phyloP scores from a whole-genome alignment of 345 rosid genomes.

The Eucalyptus coolabah region DNA sequence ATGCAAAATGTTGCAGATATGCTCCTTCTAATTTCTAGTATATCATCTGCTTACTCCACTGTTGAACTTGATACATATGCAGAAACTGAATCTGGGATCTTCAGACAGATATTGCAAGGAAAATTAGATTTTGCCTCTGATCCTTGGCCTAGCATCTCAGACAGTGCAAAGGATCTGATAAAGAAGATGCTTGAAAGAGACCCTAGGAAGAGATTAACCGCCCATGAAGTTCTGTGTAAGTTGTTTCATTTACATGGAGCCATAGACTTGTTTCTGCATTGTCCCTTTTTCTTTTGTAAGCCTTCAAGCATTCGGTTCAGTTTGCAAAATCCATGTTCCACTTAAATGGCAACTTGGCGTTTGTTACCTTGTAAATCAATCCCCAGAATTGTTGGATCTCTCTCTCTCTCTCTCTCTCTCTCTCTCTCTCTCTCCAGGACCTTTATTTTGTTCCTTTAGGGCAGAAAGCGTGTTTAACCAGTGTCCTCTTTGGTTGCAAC shows the following conservation, averaged over 20 bases:
- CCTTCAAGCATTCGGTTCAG: neutral
- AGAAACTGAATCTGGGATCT: conserved; percentile 98
- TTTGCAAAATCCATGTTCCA: neutral
- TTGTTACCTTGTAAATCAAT: neutral
- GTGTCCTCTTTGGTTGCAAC: neutral
- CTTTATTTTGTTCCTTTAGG: neutral
- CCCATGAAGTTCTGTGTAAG: conserved; percentile 88
- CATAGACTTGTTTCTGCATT: neutral
- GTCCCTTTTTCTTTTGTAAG: neutral
- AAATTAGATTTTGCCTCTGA: conserved; percentile 79
- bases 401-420: neutral
- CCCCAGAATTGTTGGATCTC: neutral
- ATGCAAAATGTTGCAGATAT: neutral
- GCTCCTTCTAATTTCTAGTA: neutral
- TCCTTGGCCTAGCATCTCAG: conserved; percentile 94
- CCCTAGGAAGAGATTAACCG: conserved; percentile 71
- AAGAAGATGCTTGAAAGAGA: conserved; percentile 83
- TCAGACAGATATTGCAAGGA: conserved; percentile 79
- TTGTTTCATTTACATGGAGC: neutral
- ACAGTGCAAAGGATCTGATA: conserved; percentile 81
- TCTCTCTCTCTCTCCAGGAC: neutral
- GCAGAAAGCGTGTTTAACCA: neutral
- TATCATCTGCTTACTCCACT: neutral
- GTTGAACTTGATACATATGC: neutral
- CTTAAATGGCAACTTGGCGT: neutral